Evolutionary conservation across 345 rosid genomes (phyloP), one percentile per base, ranked within the genome.

Genomic region (Geranium brycei): DNA sequence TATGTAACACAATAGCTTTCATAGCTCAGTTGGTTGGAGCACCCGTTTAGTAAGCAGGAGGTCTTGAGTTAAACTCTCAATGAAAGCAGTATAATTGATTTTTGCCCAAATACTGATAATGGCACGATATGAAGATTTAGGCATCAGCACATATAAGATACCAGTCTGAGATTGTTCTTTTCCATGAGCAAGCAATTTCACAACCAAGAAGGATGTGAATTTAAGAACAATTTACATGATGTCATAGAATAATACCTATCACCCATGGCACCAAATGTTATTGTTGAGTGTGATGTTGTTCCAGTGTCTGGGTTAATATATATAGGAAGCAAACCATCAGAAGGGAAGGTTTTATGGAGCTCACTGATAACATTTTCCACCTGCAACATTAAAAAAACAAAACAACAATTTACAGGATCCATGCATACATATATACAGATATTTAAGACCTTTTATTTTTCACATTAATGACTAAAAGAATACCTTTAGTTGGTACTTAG

Each of bases 201-300:
- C 10, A 35, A 35, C 41, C 41, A 35, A 35, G 41, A 35, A 35
- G 41, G 41, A 35, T 4, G 10, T 35, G 10, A 35, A 35, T 4
- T 35, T 7, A 35, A 7, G 41, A 8, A 47, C 53, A 47, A 47
- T 47, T 47, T 13, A 3, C 53, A 47, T 47, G 14, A 47, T 3
- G 15, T 47, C 12, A 47, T 7, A 8, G 15, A 1, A 47, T n/a
- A 13, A 1, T 32, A 95, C 99, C 99, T 95, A 69, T 95, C 97
- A 67, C 99, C 99, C 95, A 82, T 73, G 64, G 87, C 99, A 77
- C 99, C 99, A 74, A 95, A 95, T 62, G 99, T 91, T 56, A 88
- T 84, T 47, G 82, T 75, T 0, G 97, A 78, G 79, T 76, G 76
- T 1, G 91, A 71, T 65, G 89, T 73, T 41, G 66, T 67, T 59